Base-by-base conservation (phyloP, 768 basidiomycete genomes). In the Thelephora aurantiotincta region DNA sequence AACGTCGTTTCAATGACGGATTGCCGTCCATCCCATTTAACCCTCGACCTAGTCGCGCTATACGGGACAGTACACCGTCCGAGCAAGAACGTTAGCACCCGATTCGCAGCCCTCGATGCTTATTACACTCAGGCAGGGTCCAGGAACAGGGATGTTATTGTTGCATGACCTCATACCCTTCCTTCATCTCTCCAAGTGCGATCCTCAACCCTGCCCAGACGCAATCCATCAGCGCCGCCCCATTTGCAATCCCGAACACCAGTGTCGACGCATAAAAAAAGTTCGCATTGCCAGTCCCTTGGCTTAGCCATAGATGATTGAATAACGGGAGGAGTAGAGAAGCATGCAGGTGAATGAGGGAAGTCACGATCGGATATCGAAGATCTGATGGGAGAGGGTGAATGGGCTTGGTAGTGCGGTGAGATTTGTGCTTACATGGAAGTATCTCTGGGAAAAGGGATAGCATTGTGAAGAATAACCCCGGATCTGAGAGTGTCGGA, bases 191-290 rank as follows among this genome's bases (percentile, higher is more conserved):
- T 11, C 81, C 82, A 49, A 88, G 74, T 3, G 83, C 80, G 53
- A 81, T 72, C 54, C 82, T 69, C 59, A 93, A 66, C n/a, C 83
- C 84, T 0, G 91, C 87, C 71, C 82, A 87, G 23, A 88, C 67
- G 23, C 77, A 78, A 58, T 96, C 94, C 2, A 90, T 68, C 11
- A 92, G 57, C 14, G 82, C 82, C n/a, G 84, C 75, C 0, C 89
- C 91, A 53, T 87, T 83, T 2, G 81, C 84, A 53, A 91, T 73
- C 0, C 90, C 92, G 62, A 92, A 91, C 13, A 99, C 94, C 51
- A 98, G 70, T 2, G 92, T 97, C 3, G 84, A 81, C 0, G 96
- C 96, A 57, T 98, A 99, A 66, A 88, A 97, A 65, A 99, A 99
- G 62, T 98, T 98, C 42, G 94, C 92, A 57, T 99, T 98, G 2